Base-by-base conservation (phyloP, 352 stramenopile species). In the Pythium myriotylum region DNA sequence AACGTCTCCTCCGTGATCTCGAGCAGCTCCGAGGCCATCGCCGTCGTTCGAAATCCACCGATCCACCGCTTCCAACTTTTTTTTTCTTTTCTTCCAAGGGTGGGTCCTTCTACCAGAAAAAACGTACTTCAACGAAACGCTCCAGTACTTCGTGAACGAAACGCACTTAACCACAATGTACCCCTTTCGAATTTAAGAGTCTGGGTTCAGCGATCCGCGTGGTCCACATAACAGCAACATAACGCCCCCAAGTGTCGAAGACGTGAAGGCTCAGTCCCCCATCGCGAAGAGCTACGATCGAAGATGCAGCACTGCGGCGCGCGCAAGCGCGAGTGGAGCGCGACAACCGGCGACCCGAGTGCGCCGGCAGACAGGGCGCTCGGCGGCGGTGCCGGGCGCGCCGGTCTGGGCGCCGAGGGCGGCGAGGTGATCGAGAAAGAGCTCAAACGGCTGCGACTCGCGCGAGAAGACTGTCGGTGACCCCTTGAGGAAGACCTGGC, bases 381-480 rank as follows among this genome's bases (percentile, higher is more conserved):
- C 9, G 16, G 42, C 20, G 20, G 29, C 54, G 55, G 55, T 45
- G 23, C 23, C 45, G 45, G 26, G 33, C 19, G 46, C 42, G 35
- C 20, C n/a, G 19, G 27, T 23, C 17, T n/a, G 19, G 49, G 27
- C 24, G 23, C 20, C 29, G 48, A 40, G 29, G 43, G 53, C 43
- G 76, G 73, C 41, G 76, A 86, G 22, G 64, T 65, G 7, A 88
- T 92, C 46, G 83, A 88, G 57, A 79, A 77, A 27, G 81, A 89
- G 49, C 76, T 92, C 73, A 92, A 92, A 66, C 73, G 77, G 33
- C 72, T 92, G 68, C 80, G 81, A 16, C 75, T 92, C 26, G 81
- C 83, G 16, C 79, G 85, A 46, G 78, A 87, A 48, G 80, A 85
- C 48, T 17, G 67, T 84, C 39, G 74, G 79, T 62, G 56, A 35